A percentile compares a stretch with the other conserved stretches of the same genome.
Conservation (phyloP, 1,284 basidiomycete genomes). For the Boletellus deceptivus region DNA sequence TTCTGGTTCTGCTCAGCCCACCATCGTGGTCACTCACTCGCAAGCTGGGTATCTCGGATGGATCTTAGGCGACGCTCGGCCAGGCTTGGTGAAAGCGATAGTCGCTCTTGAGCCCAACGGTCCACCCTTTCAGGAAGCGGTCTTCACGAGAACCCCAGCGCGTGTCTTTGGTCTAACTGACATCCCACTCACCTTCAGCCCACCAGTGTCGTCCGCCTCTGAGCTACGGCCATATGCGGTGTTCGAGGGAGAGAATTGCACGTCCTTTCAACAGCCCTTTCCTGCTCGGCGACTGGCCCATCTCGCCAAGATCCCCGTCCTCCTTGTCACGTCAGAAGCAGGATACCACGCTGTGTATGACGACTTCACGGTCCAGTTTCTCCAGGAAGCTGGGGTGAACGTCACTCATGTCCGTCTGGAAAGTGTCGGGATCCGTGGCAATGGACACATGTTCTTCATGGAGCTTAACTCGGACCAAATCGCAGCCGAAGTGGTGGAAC, state of each 20-base stretch:
- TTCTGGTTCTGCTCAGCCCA: constrained; percentile 34
- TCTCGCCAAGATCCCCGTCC: constrained; percentile 41
- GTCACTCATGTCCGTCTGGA: constrained; percentile 41
- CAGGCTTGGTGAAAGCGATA: constrained; percentile 42
- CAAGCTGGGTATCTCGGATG: constrained; percentile 48
- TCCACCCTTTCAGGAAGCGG: constrained; percentile 46
- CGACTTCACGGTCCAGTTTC: constrained; percentile 41
- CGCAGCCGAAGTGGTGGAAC: constrained; percentile 37
- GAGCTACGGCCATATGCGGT: constrained; percentile 32
- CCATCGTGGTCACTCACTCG: constrained; percentile 46
- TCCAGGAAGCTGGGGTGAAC: constrained; percentile 43
- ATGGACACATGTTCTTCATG: constrained; percentile 54
- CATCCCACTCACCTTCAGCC: constrained; percentile 42
- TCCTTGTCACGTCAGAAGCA: constrained; percentile 47
- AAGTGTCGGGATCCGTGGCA: constrained; percentile 43
- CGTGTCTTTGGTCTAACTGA: constrained; percentile 46
- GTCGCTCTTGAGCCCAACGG: constrained; percentile 48
- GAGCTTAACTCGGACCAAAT: constrained; percentile 46
- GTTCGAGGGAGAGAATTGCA: constrained; percentile 32
- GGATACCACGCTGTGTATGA: constrained; percentile 51
- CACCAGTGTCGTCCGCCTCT: constrained; percentile 37
- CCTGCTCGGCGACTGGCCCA: constrained; percentile 44
- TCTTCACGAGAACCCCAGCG: constrained; percentile 39
- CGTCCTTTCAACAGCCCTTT: constrained; percentile 42
- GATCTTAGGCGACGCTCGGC: constrained; percentile 47